Base-by-base conservation (phyloP, 768 basidiomycete species). In the Scleroderma citrinum region DNA sequence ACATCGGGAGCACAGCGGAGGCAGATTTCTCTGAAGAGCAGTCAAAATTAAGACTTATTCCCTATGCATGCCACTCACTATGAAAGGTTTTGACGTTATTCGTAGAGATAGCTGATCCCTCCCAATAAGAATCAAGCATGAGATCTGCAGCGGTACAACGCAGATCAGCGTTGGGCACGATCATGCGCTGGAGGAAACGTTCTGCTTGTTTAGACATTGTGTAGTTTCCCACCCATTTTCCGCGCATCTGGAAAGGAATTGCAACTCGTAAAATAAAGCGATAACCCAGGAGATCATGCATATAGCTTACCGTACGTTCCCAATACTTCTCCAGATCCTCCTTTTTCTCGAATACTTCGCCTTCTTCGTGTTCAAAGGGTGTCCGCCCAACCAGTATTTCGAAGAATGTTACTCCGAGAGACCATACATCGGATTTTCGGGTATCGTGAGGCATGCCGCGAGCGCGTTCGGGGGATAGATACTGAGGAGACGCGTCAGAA, bases 371-470 rank as follows among this genome's bases (percentile, higher is more conserved):
- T 64, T 93, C 88, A 60, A 98, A 98, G 2, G 94, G 93, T 2
- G 95, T 98, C 10, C 95, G 78, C 1, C 94, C 94, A 20, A 85
- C 72, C 29, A 97, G 77, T 52, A 99, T 88, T 66, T 99, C 95
- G 63, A 96, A 99, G 65, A 97, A 88, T 0, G 94, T 91, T 23
- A 95, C 72, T 41, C 85, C 86, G 3, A 89, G 80, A n/a, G 87
- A 82, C 84, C 86, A 90, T 39, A 91, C 72, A 54, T 87, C 95
- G 1, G 88, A 86, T 67, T 92, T 88, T 39, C 95, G 84, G 41
- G 95, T 97, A 63, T 99, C 95, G 58, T 99, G 95, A 7, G 81
- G 81, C 39, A 85, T 73, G 7, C 93, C 92, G 31, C 84, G 79
- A 2, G 95, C 92, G 4, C 96, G 83, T 65, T 94, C 89, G 0